Percentiles rank a stretch among this genome's conserved stretches.
phyloP scores from a whole-genome alignment of 768 basidiomycete genomes.

The Leccinum boreale region DNA sequence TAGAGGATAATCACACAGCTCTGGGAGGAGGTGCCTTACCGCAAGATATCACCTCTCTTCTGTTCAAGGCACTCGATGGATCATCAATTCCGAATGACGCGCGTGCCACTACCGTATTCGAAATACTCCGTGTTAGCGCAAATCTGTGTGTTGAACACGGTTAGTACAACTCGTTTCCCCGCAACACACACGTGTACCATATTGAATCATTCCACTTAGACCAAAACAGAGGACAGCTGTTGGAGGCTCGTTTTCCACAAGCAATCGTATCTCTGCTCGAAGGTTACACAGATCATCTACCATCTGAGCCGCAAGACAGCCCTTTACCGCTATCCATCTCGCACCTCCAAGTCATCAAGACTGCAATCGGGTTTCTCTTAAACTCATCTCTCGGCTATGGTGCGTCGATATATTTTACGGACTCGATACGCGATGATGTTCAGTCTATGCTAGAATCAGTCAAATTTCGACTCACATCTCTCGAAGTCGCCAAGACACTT shows the following conservation, averaged over 20 bases:
- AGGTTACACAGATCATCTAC: constrained; percentile 52
- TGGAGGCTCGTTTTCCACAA: constrained; percentile 71
- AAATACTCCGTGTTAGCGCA: constrained; percentile 74
- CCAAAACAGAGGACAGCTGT: constrained; percentile 65
- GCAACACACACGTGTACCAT: constrained; percentile 1
- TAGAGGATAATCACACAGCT: constrained; percentile 69
- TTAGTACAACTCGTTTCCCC: constrained; percentile 31
- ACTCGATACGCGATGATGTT: constrained; percentile 1
- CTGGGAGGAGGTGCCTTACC: constrained; percentile 67
- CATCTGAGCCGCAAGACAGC: constrained; percentile 32
- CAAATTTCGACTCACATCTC: constrained; percentile 60
- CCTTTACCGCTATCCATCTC: constrained; percentile 53
- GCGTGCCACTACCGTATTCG: constrained; percentile 53
- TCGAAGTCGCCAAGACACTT: constrained; percentile 67
- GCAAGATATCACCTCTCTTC: constrained; percentile 57
- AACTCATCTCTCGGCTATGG: constrained; percentile 79
- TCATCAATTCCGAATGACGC: constrained; percentile 41
- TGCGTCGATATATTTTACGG: constrained; percentile 31
- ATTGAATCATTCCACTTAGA: constrained; percentile 41
- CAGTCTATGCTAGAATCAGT: constrained; percentile 55
- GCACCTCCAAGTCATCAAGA: constrained; percentile 72
- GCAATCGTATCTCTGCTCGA: constrained; percentile 64
- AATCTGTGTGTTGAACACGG: constrained; percentile 86
- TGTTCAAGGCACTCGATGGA: constrained; percentile 53
- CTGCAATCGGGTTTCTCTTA: constrained; percentile 73